phyloP scores from a whole-genome alignment of 176 grass and related monocot genomes.

The Zoysia pacifica region DNA sequence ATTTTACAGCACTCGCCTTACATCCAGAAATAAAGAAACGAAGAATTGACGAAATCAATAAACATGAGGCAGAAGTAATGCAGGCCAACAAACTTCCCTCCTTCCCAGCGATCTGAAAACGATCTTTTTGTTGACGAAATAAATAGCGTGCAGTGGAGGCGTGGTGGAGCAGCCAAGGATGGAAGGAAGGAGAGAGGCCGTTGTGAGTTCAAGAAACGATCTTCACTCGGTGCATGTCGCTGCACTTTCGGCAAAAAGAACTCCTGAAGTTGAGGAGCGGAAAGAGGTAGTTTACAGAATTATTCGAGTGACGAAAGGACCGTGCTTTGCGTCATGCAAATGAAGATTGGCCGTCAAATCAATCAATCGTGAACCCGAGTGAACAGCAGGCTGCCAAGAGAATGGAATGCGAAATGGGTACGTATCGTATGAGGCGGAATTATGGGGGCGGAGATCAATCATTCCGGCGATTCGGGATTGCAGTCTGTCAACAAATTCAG shows the following conservation, averaged over 20 bases:
- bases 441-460: background rate
- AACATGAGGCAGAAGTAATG: constrained; percentile 1
- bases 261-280: background rate
- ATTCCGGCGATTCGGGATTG: background rate
- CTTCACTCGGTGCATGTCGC: background rate
- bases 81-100: constrained; percentile 44
- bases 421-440: background rate
- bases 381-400: background rate
- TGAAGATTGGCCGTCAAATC: background rate
- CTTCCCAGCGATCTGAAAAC: constrained; percentile 32
- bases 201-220: constrained; percentile 11
- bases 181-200: background rate
- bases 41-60: background rate
- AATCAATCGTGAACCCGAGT: background rate
- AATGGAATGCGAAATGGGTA: background rate
- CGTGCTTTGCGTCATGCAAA: constrained; percentile 25
- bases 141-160: background rate
- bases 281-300: background rate
- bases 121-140: background rate
- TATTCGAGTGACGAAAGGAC: background rate
- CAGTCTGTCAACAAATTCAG: too few relatives aligned
- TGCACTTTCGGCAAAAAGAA: background rate
- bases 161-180: background rate
- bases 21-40: too few relatives aligned
- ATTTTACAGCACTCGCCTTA: background rate